Base-by-base conservation (phyloP, 2,329 filamentous ascomycete species). In the Cercospora janseana region DNA sequence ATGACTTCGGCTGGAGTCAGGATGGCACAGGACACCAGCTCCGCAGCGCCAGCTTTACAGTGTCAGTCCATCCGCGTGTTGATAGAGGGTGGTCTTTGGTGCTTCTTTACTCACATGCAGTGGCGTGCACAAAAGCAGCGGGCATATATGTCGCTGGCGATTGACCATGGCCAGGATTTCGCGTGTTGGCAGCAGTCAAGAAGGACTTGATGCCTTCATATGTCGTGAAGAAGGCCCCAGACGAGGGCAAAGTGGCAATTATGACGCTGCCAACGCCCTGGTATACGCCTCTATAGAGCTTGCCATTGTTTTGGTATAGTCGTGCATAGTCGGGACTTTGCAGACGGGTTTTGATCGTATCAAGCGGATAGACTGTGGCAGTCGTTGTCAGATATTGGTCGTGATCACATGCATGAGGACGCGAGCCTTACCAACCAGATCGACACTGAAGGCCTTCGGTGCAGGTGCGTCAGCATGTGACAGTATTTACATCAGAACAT, bases 1-100 rank as follows among this genome's bases (percentile, higher is more conserved):
- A 95, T 81, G 6, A 95, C 88, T 67, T 95, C 90, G 10, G 89
- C 88, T 0, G 90, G 91, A 0, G 90, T 92, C 27, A 95, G 79
- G 54, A 95, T 87, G 15, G 89, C 77, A 65, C 91, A 95, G 4
- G 88, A 91, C 3, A 89, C 87, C 59, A 90, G 79, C 70, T 96
- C 91, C 1, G 86, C 91, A 12, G 82, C 71, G 2, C 83, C 85
- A 1, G 88, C 34, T 38, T 18, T 4, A 6, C 5, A 18, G 31
- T 10, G 31, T 34, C 3, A 34, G 31, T 16, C 3, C n/a, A n/a
- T n/a, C n/a, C n/a, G n/a, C n/a, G n/a, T 3, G 27, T 9, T 29
- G 9, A 29, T 9, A 9, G 27, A 3, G 27, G 3, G 27, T 3
- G 9, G 27, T 9, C 6, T 9, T 9, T 29, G 3, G 6, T 7